phyloP scores from a whole-genome alignment of 2,329 filamentous ascomycete genomes.

The Aspergillus sp. region DNA sequence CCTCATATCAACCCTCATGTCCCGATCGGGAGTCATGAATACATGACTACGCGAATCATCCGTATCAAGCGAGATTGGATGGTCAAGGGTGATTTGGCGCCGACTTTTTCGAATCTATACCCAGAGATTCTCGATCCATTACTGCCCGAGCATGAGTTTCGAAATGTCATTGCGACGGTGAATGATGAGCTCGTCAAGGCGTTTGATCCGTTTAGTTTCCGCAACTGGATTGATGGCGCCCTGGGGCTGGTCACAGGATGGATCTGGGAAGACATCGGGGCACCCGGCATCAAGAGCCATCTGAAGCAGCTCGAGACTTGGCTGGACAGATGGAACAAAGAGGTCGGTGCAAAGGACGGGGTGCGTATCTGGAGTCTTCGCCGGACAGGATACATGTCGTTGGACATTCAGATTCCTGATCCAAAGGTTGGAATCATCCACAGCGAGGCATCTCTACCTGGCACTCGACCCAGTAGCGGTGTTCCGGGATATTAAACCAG shows the following conservation, averaged over 20 bases:
- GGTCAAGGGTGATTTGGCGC: slow-evolving; percentile 79
- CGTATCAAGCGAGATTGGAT: slow-evolving; percentile 91
- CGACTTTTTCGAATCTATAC: slow-evolving; percentile 91
- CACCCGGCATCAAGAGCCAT: slow-evolving; percentile 69
- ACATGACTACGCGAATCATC: slow-evolving; percentile 78
- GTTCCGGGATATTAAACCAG: slow-evolving; percentile 7
- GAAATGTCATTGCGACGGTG: slow-evolving; percentile 72
- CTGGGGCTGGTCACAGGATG: slow-evolving; percentile 83
- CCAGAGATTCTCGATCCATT: slow-evolving; percentile 91
- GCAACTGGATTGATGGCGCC: slow-evolving; percentile 75
- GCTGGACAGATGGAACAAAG: slow-evolving; percentile 81
- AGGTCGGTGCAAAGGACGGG: slow-evolving; percentile 53
- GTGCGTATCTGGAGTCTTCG: slow-evolving; percentile 75
- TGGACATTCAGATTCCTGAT: slow-evolving; percentile 49
- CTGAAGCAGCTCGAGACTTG: slow-evolving; percentile 69
- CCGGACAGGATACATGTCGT: slow-evolving; percentile 77
- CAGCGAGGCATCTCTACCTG: slow-evolving; percentile 30
- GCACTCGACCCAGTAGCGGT: slow-evolving; percentile 32
- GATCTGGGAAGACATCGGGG: slow-evolving; percentile 87
- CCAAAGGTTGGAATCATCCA: slow-evolving; percentile 44
- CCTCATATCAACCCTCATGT: slow-evolving; percentile 93
- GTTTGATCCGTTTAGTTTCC: slow-evolving; percentile 71
- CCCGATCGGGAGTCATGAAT: slow-evolving; percentile 68
- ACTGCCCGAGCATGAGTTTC: slow-evolving; percentile 80
- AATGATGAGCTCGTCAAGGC: slow-evolving; percentile 72